Evolutionary conservation across 169 alveolate genomes (phyloP).

Genomic region (Theileria orientalis): DNA sequence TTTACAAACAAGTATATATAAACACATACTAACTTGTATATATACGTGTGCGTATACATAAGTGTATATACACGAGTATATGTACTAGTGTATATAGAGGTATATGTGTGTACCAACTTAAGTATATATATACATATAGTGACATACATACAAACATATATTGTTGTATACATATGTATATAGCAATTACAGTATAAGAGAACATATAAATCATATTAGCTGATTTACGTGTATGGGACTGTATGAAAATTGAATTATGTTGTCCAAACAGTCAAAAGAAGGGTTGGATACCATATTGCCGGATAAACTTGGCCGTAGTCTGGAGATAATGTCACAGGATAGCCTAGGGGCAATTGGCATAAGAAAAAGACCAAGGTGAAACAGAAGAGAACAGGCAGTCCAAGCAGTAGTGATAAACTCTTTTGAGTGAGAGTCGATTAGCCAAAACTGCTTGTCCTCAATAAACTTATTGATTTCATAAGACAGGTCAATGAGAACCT

Average conservation of each 20-base stretch:
- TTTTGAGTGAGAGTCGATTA: not conserved
- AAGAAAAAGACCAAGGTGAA: conserved; percentile 15
- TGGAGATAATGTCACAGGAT: conserved; percentile 15
- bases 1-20: no score
- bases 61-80: no score
- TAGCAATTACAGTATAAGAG: not conserved
- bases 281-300: not conserved
- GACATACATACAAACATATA: no score
- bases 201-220: not conserved
- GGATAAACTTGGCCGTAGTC: conserved; percentile 24
- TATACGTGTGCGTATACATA: no score
- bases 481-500: conserved; percentile 14
- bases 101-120: no score
- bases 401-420: conserved; percentile 10
- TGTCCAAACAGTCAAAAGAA: not conserved
- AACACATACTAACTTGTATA: no score
- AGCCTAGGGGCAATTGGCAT: conserved; percentile 44
- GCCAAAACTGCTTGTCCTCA: conserved; percentile 38
- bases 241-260: not conserved
- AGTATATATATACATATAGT: no score
- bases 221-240: conserved; percentile 6
- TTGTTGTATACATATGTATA: no score
- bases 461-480: conserved; percentile 35
- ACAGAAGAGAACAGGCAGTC: conserved; percentile 7
- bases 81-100: no score